Evolutionary conservation across 2,329 filamentous ascomycete species (phyloP).

Genomic region (Moelleriella libera): DNA sequence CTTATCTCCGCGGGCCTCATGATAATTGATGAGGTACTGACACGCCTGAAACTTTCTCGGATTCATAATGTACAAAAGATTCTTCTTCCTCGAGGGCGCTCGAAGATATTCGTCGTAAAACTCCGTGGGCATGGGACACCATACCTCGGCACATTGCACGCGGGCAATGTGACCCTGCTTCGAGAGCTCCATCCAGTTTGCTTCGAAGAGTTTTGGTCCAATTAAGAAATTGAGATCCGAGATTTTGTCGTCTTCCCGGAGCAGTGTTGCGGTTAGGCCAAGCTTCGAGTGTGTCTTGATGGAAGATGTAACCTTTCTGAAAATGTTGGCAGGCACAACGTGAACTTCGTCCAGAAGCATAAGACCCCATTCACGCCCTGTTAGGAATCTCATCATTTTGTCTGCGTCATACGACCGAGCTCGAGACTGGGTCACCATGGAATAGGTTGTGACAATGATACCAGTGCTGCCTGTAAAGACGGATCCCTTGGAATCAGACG

Average conservation of each 20-base stretch:
- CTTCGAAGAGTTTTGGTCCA: constrained; percentile 92
- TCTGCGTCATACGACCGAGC: constrained; percentile 83
- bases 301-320: constrained; percentile 80
- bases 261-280: constrained; percentile 80
- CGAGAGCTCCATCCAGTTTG: constrained; percentile 98
- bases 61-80: constrained; percentile 83
- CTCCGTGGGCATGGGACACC: constrained; percentile 98
- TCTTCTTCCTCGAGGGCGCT: constrained; percentile 37
- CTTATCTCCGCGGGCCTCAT: constrained; percentile 88
- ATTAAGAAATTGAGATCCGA: constrained; percentile 95
- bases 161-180: constrained; percentile 94
- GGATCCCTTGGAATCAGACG: constrained; percentile 72
- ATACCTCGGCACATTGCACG: constrained; percentile 96
- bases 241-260: constrained; percentile 97
- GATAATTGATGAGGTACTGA: constrained; percentile 96
- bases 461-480: constrained; percentile 79
- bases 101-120: constrained; percentile 92
- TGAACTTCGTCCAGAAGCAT: constrained; percentile 97
- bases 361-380: constrained; percentile 82
- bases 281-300: constrained; percentile 95
- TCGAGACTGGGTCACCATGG: constrained; percentile 90
- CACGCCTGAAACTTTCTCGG: constrained; percentile 93
- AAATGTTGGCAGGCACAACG: constrained; percentile 93
- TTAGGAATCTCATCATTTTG: constrained; percentile 95
- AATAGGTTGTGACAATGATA: constrained; percentile 95